Evolutionary conservation across 176 grass and related monocot genomes (phyloP).

Genomic region (Zoysia japonica): DNA sequence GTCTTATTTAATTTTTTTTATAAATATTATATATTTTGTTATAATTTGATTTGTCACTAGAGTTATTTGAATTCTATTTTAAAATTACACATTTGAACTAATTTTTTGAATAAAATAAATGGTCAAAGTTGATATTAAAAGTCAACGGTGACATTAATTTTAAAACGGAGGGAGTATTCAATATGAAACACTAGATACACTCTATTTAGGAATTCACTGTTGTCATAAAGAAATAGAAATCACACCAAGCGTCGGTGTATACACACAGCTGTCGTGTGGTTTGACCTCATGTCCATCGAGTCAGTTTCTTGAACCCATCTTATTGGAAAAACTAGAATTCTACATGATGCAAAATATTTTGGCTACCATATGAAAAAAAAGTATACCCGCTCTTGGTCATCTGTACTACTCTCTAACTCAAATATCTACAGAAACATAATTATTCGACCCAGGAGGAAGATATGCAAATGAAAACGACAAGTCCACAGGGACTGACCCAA

Average conservation of each 20-base stretch:
- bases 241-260: slow-evolving; percentile 8
- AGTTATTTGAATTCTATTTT: too few relatives aligned
- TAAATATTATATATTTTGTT: too few relatives aligned
- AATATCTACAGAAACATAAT: slow-evolving; percentile 44
- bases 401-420: slow-evolving; percentile 13
- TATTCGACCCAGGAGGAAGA: slow-evolving; percentile 18
- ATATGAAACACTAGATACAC: neutral
- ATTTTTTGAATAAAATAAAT: too few relatives aligned
- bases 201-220: neutral
- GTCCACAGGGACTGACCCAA: slow-evolving; percentile 20
- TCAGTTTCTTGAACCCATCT: slow-evolving; percentile 5
- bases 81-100: too few relatives aligned
- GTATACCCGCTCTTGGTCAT: slow-evolving; percentile 17
- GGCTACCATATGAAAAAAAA: slow-evolving; percentile 36
- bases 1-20: too few relatives aligned
- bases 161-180: neutral
- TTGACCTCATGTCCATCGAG: slow-evolving; percentile 9
- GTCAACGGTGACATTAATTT: too few relatives aligned
- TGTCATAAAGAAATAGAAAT: slow-evolving; percentile 20
- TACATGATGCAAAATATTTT: slow-evolving; percentile 15
- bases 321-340: slow-evolving; percentile 10
- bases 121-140: too few relatives aligned
- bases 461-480: slow-evolving; percentile 30
- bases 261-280: neutral
- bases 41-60: too few relatives aligned